These are phyloP conservation scores for Triticum aestivum DNA, from an alignment of 176 grass and related monocot genomes.

Conservation along the genomic window DNA sequence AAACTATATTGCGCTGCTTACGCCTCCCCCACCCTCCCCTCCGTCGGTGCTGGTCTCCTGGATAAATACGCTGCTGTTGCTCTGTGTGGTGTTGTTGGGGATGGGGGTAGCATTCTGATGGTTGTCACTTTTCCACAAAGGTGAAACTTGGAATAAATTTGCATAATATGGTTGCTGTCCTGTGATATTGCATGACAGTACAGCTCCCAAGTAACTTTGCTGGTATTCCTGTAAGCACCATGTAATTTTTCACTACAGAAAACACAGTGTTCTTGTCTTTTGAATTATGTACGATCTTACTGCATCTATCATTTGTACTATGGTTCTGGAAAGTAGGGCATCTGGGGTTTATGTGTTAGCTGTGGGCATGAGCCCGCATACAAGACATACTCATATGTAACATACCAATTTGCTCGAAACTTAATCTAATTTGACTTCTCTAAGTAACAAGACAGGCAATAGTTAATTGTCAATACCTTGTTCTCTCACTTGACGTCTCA, in stretches of 20 bases:
- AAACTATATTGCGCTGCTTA: not conserved
- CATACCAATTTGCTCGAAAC: not conserved
- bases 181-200: constrained; percentile 1
- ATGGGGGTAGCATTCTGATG: not conserved
- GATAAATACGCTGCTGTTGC: not conserved
- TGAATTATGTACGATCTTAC: not conserved
- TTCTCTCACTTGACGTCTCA: not conserved
- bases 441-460: not conserved
- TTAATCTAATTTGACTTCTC: not conserved
- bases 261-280: not conserved
- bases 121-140: not conserved
- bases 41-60: not conserved
- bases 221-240: not conserved
- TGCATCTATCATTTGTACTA: not conserved
- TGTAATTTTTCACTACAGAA: constrained; percentile 5
- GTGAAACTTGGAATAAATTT: not conserved
- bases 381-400: not conserved
- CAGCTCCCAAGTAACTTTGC: not conserved
- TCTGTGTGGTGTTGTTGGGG: too few species aligned
- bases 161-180: not conserved
- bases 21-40: not conserved
- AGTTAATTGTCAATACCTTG: not conserved
- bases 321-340: constrained; percentile 1
- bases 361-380: not conserved
- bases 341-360: not conserved